Conservation (phyloP, 805 yeast genomes). For the Yarrowia sp. region DNA sequence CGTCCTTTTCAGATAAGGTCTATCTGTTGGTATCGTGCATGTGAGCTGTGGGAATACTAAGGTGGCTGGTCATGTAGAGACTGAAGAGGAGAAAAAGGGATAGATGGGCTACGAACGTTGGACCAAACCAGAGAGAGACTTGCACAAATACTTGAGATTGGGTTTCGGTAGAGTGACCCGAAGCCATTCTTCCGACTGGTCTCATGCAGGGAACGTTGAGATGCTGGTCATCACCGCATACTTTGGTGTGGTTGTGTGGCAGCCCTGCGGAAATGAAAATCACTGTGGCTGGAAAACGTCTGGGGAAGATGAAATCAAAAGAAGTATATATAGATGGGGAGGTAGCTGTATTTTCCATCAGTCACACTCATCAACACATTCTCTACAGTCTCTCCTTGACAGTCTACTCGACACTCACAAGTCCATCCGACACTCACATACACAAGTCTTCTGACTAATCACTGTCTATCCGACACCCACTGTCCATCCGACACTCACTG, state of each 20-base stretch:
- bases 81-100: constrained; percentile 6
- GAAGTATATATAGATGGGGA: constrained; percentile 2
- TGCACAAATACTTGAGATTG: background rate
- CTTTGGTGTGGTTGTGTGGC: constrained; percentile 19
- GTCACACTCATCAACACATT: background rate
- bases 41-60: background rate
- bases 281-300: background rate
- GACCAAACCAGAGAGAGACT: background rate
- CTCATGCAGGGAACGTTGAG: constrained; percentile 7
- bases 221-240: constrained; percentile 12
- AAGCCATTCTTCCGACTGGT: background rate
- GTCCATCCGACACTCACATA: background rate
- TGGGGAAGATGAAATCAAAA: constrained; percentile 1
- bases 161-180: constrained; percentile 16
- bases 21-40: constrained; percentile 13
- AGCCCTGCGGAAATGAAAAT: background rate
- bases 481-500: constrained; percentile 29
- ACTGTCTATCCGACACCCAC: constrained; percentile 15
- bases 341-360: background rate
- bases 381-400: background rate
- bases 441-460: constrained; percentile 12
- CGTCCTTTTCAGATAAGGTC: constrained; percentile 8
- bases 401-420: too few relatives aligned
- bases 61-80: constrained; percentile 6
- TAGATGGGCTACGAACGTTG: background rate